Evolutionary conservation across 176 grass and related monocot genomes (phyloP), one percentile per base, ranked within the genome.

Genomic region (Carex myosuroides): DNA sequence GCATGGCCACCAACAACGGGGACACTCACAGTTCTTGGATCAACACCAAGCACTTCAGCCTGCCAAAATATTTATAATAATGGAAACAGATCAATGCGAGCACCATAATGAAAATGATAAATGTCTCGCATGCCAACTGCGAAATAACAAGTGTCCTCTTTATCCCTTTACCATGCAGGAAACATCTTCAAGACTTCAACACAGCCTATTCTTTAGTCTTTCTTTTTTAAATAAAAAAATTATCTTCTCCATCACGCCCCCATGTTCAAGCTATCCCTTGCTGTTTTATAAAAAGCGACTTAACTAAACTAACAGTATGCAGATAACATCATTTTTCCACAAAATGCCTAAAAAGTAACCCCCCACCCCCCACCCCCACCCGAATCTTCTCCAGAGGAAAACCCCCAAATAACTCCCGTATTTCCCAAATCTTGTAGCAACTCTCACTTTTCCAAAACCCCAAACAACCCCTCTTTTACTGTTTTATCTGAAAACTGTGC

Each of bases 31-130:
- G 91, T 91, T 88, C 88, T 99, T 79, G 93, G 96, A 80, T 95
- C 89, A 74, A 99, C 30, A 79, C 96, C 96, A 85, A 99, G 89
- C 33, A 99, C 89, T 86, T 99, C 96, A 7, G 93, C 96, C 96
- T 99, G 52, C 7, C 65, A 85, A 85, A 85, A 70, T 3, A 8
- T 83, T 85, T 17, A 64, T 85, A 59, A 57, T 21, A 6, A 83
- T 66, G 6, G 10, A 57, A 66, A 35, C 21, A 46, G 41, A 21
- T 73, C n/a, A 63, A 50, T 30, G 29, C 74, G 13, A 29, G 10
- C 62, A 13, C 20, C 24, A 42, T 71, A 73, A 52, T 3, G 17
- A n/a, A 52, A 48, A 73, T 26, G 20, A 52, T 73, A 22, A 73
- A 73, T 22, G 32, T 8, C 13, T 67, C 3, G 30, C 64, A 64